Conservation (phyloP, 129 eudicot genomes). For the Flaveria linearis region DNA sequence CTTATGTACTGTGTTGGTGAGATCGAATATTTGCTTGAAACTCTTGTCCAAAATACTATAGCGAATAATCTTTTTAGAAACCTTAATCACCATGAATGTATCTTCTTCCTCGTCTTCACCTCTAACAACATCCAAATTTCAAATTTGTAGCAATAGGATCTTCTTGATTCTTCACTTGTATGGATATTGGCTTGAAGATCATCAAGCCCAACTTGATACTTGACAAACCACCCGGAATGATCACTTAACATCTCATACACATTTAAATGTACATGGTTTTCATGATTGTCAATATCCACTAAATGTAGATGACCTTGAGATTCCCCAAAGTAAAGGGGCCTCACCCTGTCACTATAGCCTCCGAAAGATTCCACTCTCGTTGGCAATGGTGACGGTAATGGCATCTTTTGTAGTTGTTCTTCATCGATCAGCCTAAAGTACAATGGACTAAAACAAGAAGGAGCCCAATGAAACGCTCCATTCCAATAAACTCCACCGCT, state of each 20-base stretch:
- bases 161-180: no score
- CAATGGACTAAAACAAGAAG: background rate
- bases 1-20: background rate
- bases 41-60: slow-evolving; percentile 29
- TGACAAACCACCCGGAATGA: slow-evolving; percentile 22
- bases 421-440: slow-evolving; percentile 32
- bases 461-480: slow-evolving; percentile 38
- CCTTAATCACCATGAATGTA: slow-evolving; percentile 30
- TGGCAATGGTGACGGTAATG: slow-evolving; percentile 18
- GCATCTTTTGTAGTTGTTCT: slow-evolving; percentile 18
- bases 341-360: background rate
- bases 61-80: slow-evolving; percentile 24
- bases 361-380: background rate
- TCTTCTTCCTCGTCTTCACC: slow-evolving; percentile 34
- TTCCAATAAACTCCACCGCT: slow-evolving; percentile 37
- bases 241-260: slow-evolving; percentile 42
- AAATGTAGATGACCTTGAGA: slow-evolving; percentile 46
- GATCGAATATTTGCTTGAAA: slow-evolving; percentile 19
- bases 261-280: background rate
- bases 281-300: slow-evolving; percentile 3
- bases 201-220: slow-evolving; percentile 27
- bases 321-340: slow-evolving; percentile 41
- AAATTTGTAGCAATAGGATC: no score
- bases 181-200: slow-evolving; percentile 4
- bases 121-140: background rate